These are phyloP conservation scores for Trypethelium eluteriae DNA, from an alignment of 495 filamentous ascomycete genomes.

Conservation along the genomic window DNA sequence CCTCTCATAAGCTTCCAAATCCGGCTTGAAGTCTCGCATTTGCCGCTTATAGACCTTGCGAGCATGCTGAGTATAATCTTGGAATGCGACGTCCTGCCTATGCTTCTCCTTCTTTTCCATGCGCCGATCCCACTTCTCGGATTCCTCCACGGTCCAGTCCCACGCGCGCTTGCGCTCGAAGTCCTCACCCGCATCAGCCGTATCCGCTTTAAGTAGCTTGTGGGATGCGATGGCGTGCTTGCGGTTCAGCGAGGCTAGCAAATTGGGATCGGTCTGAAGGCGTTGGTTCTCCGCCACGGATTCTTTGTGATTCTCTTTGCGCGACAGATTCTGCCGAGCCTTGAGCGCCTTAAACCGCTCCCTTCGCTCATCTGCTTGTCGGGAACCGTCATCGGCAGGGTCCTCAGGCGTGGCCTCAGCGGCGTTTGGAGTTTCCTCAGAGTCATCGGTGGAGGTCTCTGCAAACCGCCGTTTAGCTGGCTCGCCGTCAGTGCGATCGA, in stretches of 20 bases:
- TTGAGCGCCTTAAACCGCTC: conserved; percentile 75
- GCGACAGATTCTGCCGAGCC: conserved; percentile 51
- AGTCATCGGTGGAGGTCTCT: not conserved
- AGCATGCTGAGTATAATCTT: conserved; percentile 79
- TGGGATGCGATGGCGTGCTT: conserved; percentile 80
- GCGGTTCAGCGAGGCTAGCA: conserved; percentile 63
- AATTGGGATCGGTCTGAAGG: conserved; percentile 62
- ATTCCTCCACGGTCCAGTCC: conserved; percentile 96
- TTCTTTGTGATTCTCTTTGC: conserved; percentile 61
- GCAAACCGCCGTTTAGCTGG: conserved; percentile 13
- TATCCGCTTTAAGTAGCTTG: conserved; percentile 88
- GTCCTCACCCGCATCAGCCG: conserved; percentile 74
- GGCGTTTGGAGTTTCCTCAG: not conserved
- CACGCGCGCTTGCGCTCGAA: conserved; percentile 96
- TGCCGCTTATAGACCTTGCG: conserved; percentile 91
- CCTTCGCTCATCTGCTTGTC: conserved; percentile 13
- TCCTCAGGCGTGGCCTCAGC: not conserved
- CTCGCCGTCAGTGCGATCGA: not conserved
- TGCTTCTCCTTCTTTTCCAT: conserved; percentile 77
- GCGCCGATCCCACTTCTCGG: conserved; percentile 85
- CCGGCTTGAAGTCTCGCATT: conserved; percentile 51
- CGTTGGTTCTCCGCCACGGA: conserved; percentile 76
- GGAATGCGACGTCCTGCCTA: conserved; percentile 79
- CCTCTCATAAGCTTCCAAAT: conserved; percentile 74
- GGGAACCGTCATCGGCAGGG: not conserved